Evolutionary conservation across 1,284 basidiomycete genomes (phyloP), one percentile per base, ranked within the genome.

Genomic region (Lentinula novae-zelandiae): DNA sequence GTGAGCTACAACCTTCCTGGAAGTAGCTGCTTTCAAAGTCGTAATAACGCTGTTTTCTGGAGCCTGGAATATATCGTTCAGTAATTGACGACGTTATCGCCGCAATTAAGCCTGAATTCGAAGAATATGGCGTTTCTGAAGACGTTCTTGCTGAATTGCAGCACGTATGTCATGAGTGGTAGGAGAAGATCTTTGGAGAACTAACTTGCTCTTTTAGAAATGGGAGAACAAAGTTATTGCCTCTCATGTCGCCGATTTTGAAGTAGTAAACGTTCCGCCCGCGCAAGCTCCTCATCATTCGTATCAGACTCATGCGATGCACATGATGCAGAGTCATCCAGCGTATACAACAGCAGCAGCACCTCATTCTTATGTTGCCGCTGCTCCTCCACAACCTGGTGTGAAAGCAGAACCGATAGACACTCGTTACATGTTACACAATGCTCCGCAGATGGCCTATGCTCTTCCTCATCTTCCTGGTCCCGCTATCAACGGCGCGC

Each of bases 51-150:
- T 75, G 75, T 72, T 75, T 73, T 76, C 72, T 81, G 83, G 87
- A 97, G 95, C 95, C 96, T 70, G 72, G 78, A 67, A 91, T 95
- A 69, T 99, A 98, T 76, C 90, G 96, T 66, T 76, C 86, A 67
- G 93, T 98, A 78, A 98, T 99, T 77, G 95, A 98, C 84, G 95
- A 98, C 78, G 96, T 98, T 65, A 90, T 98, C 70, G 78, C 81
- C 48, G 82, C 84, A 68, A 93, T 96, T 76, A 93, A 93, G 75
- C 81, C 87, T 73, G 96, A 98, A 75, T 99, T 98, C 77, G 96
- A 98, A 72, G 95, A 97, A 74, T 96, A 93, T 73, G 96, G 96
- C 60, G 92, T 99, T 66, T 84, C 89, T 71, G 94, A 98, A 73
- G 93, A 95, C 40, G 89, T 98, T 59, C 79, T 98, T 58, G 87